Evolutionary conservation across 1,139 yeast genomes (phyloP).

Genomic region (Eremothecium sinecaudum): DNA sequence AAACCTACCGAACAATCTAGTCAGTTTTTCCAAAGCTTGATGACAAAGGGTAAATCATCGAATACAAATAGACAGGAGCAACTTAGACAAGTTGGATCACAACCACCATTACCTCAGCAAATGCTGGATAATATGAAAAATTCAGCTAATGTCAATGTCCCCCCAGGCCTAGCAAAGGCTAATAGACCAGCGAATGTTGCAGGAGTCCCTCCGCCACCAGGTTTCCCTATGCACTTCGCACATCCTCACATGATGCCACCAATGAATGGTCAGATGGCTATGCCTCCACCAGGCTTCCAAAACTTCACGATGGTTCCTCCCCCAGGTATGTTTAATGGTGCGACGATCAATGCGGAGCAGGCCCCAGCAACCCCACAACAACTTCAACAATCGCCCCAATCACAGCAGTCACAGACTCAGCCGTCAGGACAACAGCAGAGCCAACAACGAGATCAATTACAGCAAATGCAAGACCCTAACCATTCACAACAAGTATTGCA

Average conservation of each 20-base stretch:
- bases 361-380: conserved; percentile 10
- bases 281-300: conserved; percentile 18
- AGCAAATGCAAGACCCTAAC: conserved; percentile 12
- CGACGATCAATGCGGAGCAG: conserved; percentile 4
- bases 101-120: neutral
- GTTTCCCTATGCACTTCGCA: conserved; percentile 21
- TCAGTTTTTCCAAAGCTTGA: conserved; percentile 25
- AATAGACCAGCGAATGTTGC: conserved; percentile 1
- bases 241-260: conserved; percentile 20
- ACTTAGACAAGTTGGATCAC: conserved; percentile 8
- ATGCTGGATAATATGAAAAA: conserved; percentile 1
- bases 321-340: conserved; percentile 18
- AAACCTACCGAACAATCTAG: conserved; percentile 2
- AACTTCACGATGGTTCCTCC: conserved; percentile 20
- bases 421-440: conserved; percentile 14
- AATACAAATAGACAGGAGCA: conserved; percentile 9
- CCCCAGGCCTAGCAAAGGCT: conserved; percentile 8
- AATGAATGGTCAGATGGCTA: conserved; percentile 6
- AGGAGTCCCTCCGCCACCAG: conserved; percentile 9
- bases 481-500: conserved; percentile 12
- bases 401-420: conserved; percentile 19
- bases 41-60: conserved; percentile 23
- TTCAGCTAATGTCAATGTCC: conserved; percentile 8
- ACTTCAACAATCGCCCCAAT: conserved; percentile 14
- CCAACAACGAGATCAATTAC: conserved; percentile 7